phyloP scores from a whole-genome alignment of 2,329 filamentous ascomycete genomes.

The Chaetomium sp. region DNA sequence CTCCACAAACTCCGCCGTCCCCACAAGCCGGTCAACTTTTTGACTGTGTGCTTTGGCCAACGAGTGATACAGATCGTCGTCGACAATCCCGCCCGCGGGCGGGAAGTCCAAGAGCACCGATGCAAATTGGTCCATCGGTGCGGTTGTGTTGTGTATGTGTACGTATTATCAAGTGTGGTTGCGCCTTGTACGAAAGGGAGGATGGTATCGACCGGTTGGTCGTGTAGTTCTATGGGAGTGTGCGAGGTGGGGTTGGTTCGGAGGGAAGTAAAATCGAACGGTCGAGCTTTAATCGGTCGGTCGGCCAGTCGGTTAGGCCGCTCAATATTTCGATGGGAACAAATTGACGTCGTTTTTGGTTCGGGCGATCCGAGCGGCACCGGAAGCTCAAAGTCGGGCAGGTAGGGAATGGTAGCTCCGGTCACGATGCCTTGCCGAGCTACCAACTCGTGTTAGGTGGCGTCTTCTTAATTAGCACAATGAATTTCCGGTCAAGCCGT shows the following conservation, averaged over 20 bases:
- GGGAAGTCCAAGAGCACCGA: constrained; percentile 39
- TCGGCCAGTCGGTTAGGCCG: not conserved
- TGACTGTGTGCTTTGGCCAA: constrained; percentile 34
- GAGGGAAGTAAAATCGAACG: not conserved
- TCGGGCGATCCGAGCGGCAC: no score
- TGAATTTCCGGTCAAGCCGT: no score
- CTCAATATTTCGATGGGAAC: not conserved
- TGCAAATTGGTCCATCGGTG: constrained; percentile 33
- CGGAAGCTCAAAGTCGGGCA: no score
- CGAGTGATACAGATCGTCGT: constrained; percentile 36
- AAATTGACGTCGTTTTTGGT: not conserved
- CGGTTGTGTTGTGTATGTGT: constrained; percentile 16
- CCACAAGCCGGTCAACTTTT: constrained; percentile 34
- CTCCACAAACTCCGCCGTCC: constrained; percentile 25
- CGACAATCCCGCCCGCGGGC: constrained; percentile 23
- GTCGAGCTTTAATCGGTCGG: not conserved
- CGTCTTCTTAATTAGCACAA: no score
- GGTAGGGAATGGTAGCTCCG: not conserved
- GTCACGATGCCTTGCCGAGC: not conserved
- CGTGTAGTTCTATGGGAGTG: not conserved
- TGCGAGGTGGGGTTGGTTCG: not conserved
- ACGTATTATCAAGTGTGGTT: no score
- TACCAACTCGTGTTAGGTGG: no score
- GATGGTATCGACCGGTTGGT: not conserved
- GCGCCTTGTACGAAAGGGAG: no score